Evolutionary conservation across 139 green algal genomes (phyloP), one percentile per base, ranked within the genome.

Genomic region (Chlorella ohadii): DNA sequence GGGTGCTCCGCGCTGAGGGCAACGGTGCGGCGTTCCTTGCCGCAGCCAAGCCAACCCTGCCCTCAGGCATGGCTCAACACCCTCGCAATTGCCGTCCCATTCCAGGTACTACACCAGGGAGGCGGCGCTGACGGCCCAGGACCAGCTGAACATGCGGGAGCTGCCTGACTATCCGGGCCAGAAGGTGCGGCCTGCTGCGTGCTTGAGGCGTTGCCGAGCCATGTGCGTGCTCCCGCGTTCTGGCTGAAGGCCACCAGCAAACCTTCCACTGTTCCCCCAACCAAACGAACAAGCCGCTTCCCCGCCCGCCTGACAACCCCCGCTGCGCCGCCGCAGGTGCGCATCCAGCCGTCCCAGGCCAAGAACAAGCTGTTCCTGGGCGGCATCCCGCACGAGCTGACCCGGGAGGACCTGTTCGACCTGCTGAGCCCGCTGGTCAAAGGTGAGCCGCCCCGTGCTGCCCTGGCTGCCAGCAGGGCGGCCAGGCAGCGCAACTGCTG

Each of bases 361-460:
- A 97, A 97, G 88, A 91, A 98, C 91, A 92, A 93, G 79, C 90
- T 98, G 67, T 98, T 94, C 78, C 72, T 98, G 7, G 96, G 95
- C 64, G 94, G 94, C 89, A 84, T 98, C 34, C 96, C 96, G 17
- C 91, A 91, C 34, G 83, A 89, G 39, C 86, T 97, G 38, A 92
- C 70, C 36, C 84, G 90, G 51, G 89, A 91, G 2, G 83, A 83
- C 39, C 76, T 97, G 73, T 34, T 85, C 66, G 44, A 39, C 20
- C 36, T 64, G 61, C 66, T 93, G 38, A 34, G 83, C 16, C 28
- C 68, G 4, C n/a, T 70, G 28, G 78, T 90, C 41, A 88, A 87
- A 73, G 88, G 88, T 91, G 76, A 27, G 78, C 33, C 55, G 31
- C 13, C 20, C 9, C n/a, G 31, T 19, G 38, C 38, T 59, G 38